Base-by-base conservation (phyloP, 257 asterid species). In the Primulina tabacum region DNA sequence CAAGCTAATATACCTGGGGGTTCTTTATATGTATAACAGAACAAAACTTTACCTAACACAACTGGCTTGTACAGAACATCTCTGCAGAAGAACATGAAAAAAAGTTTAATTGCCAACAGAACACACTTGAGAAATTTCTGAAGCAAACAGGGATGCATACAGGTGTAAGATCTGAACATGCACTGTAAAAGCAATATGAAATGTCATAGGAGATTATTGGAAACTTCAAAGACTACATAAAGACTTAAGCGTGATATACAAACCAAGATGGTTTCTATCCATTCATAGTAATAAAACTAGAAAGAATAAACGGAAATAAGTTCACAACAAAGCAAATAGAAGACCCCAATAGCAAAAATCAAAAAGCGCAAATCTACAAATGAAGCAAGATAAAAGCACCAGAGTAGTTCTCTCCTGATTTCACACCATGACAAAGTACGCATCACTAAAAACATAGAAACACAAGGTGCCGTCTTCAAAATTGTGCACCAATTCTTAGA, bases 41-140 rank as follows among this genome's bases (percentile, higher is more conserved):
- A 52, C 8, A 71, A 65, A 60, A 67, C 34, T 73, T 75, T 79
- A 81, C 88, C 87, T 77, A 83, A 71, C 33, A 85, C 82, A 69
- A 81, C 69, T 68, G 87, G 88, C 79, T 81, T 83, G 87, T 81
- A 85, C 10, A 81, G 85, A 20, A 85, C 86, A 62, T 85, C 85
- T 33, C 88, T 83, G 83, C 78, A 79, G 59, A 50, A 73, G 71
- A n/a, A 29, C 17, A 61, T 64, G n/a, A 62, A 29, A 62, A 37
- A 73, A 64, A 2, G 29, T 33, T 64, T 70, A 53, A 28, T 66
- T 24, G 20, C 52, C 35, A 55, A 71, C 18, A 2, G 67, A 70
- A 17, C 5, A 60, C n/a, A 12, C 18, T 26, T 59, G 35, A 34
- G 8, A 34, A 29, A 34, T 18, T 34, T 35, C 56, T 32, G 17